Base-by-base conservation (phyloP, 208 protist species). In the Wallacemonas sp. region DNA sequence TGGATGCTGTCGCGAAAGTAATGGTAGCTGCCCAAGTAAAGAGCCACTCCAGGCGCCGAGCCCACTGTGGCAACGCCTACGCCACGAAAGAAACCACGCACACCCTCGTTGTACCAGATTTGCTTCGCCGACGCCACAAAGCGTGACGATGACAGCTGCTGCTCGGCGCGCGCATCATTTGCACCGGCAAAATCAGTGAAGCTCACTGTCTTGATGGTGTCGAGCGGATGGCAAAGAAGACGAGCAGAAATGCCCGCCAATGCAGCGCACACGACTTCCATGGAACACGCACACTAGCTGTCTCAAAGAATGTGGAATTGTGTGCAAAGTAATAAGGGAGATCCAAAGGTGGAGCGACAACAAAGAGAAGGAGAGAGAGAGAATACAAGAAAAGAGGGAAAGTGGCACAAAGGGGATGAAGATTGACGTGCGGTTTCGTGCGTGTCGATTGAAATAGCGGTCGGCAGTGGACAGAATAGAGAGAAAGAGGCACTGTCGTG, bases 1-100 rank as follows among this genome's bases (percentile, higher is more conserved):
- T 47, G 63, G n/a, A 58, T 15, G 8, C 41, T 11, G 24, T 58
- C 51, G 34, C 64, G 79, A 55, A 80, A 59, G n/a, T 45, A 63
- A 54, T 88, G 60, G 70, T 96, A 95, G 22, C 68, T 88, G 41
- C 68, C 72, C 17, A 96, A 77, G 71, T 95, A 96, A 8, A 95
- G 72, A 1, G 79, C 86, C 11, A 85, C 80, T 2, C 82, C 91
- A 1, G 91, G 91, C 0, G 85, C 91, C 14, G 88, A 69, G 34
- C 88, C 91, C 4, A 92, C 19, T 0, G 70, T 70, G 15, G 91
- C 79, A 6, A 95, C 78, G 21, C 86, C 84, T 17, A 94, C 73
- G 28, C 91, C 91, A 33, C 91, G 80, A 55, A 94, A 96, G 55
- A 96, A 92, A 8, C 87, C 91, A 2, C 49, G 24, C 8, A 86